These are phyloP conservation scores for Rubus parviflorus DNA, from an alignment of 306 rosid genomes.

Conservation along the genomic window DNA sequence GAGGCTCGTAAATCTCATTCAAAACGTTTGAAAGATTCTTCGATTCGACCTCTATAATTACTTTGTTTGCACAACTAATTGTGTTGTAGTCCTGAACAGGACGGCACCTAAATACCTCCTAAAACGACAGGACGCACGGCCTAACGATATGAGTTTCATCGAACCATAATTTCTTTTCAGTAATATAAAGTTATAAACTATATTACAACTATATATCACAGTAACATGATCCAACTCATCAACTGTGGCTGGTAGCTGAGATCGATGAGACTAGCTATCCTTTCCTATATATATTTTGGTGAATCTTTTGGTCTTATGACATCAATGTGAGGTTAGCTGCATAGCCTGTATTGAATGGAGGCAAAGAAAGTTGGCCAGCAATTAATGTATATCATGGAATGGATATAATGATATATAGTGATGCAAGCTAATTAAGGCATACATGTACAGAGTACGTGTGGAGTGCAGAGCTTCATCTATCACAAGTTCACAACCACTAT, in stretches of 20 bases:
- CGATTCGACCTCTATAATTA: no score
- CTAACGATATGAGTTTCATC: no score
- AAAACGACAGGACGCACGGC: no score
- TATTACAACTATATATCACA: no score
- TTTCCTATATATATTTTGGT: not conserved
- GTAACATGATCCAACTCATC: not conserved
- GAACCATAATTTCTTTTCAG: no score
- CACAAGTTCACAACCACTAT: conserved; percentile 5
- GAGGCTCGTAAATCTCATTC: no score
- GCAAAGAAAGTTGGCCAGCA: conserved; percentile 1
- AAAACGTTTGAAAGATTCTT: no score
- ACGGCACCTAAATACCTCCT: no score
- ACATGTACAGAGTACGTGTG: not conserved
- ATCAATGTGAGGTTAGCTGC: not conserved
- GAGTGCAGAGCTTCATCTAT: not conserved
- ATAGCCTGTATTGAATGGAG: not conserved
- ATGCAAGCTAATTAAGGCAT: conserved; percentile 3
- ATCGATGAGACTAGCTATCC: not conserved
- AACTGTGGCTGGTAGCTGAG: not conserved
- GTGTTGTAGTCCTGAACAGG: no score
- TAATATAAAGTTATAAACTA: no score
- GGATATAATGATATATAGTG: no score
- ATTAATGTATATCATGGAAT: not conserved
- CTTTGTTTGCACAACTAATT: no score
- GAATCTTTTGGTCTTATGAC: not conserved